Evolutionary conservation across 345 rosid genomes (phyloP), one percentile per base, ranked within the genome.

Genomic region (Streptanthus diversifolius): DNA sequence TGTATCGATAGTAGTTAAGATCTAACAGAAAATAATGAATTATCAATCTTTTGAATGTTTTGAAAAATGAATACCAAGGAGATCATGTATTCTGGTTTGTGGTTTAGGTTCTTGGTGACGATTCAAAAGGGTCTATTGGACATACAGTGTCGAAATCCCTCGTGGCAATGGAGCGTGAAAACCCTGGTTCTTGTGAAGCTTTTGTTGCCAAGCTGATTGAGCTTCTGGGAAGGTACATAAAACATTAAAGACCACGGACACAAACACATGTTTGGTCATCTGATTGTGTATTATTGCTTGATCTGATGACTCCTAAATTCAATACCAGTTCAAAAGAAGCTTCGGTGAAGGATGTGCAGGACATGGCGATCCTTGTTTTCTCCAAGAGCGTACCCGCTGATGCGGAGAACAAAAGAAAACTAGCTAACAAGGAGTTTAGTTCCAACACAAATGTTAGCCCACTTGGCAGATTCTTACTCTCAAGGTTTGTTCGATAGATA

Each of bases 401-500:
- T 71, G 77, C 73, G 41, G 96, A 86, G 25, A 79, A 74, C 80
- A 81, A 72, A 83, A 87, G 72, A 81, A 93, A 82, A 82, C 95
- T 80, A 77, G 87, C 77, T 71, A 84, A 48, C 67, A 90, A 81
- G 77, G 96, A 89, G 49, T 75, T 76, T 49, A 74, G 74, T 80
- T 83, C 90, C 15, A 87, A 82, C 53, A 74, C 91, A 62, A 89
- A 91, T 75, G 66, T 91, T 64, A 91, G 89, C 78, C 96, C 97
- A 5, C 90, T 93, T 13, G 98, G 95, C 3, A 88, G 97, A 84
- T 93, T 93, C 84, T 71, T 93, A 48, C 92, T 93, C 52, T 89
- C 98, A 32, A 93, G 98, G 98, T 91, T 70, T 8, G 92, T 81
- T 43, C 51, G 11, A 44, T 53, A 5, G 15, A 44, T 62, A 40